Evolutionary conservation across 805 yeast species (phyloP).

Genomic region (Saccharomycopsis javanensis): DNA sequence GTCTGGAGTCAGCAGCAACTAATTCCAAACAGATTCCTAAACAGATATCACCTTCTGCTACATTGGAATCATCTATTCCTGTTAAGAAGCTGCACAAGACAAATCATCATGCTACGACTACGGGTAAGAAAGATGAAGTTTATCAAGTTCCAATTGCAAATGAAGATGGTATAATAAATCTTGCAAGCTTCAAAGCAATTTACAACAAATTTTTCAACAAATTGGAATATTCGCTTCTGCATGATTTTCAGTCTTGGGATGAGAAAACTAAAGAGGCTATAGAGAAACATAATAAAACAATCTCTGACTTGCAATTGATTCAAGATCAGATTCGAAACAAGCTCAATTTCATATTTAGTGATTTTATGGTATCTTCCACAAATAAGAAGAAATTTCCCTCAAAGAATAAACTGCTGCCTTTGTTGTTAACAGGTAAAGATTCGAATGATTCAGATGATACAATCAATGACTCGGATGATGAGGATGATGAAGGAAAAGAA

Average conservation of each 20-base stretch:
- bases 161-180: not conserved
- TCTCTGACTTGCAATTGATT: not conserved
- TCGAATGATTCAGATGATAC: conserved; percentile 1
- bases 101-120: not conserved
- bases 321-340: not conserved
- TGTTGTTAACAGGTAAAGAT: not conserved
- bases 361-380: not conserved
- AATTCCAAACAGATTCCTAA: not conserved
- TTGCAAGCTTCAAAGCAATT: not conserved
- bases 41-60: not conserved
- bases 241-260: not conserved
- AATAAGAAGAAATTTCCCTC: not conserved
- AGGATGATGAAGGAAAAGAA: not conserved
- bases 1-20: not conserved
- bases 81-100: not conserved
- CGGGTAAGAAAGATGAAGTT: not conserved
- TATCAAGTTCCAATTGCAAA: not conserved
- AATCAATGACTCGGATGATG: not conserved
- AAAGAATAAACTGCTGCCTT: not conserved
- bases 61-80: not conserved
- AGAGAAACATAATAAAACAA: not conserved
- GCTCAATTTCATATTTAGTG: not conserved
- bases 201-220: not conserved
- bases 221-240: not conserved
- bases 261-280: not conserved